Evolutionary conservation across 768 basidiomycete species (phyloP).

Genomic region (Glaciozyma martinii): DNA sequence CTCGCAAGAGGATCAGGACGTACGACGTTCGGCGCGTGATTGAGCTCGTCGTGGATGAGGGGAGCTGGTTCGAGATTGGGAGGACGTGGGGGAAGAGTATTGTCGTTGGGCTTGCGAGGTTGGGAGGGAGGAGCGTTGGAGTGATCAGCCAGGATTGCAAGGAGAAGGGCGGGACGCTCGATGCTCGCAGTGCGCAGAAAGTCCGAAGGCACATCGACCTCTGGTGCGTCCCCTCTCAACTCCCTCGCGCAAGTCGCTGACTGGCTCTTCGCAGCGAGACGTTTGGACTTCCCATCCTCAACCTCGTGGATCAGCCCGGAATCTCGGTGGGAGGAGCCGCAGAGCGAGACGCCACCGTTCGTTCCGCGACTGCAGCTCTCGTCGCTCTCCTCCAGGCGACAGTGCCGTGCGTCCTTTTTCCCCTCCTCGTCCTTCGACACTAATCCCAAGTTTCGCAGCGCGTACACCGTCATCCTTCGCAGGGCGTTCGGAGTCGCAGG

Average conservation of each 20-base stretch:
- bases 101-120: neutral
- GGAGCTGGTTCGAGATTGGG: neutral
- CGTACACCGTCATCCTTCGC: neutral
- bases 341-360: neutral
- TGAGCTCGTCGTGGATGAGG: neutral
- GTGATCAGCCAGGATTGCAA: neutral
- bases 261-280: neutral
- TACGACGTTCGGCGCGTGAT: neutral
- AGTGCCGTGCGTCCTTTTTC: neutral
- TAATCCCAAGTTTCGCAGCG: neutral
- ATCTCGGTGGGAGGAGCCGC: neutral
- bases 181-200: neutral
- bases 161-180: neutral
- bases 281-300: neutral
- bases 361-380: neutral
- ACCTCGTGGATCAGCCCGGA: neutral
- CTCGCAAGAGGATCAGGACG: neutral
- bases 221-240: neutral
- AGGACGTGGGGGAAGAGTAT: neutral
- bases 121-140: neutral
- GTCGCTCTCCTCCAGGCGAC: neutral
- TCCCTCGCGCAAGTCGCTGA: neutral
- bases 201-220: neutral
- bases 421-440: too few species aligned
- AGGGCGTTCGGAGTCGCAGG: neutral